A percentile compares a stretch with the other conserved stretches of the same genome.
Conservation (phyloP, 2,329 filamentous ascomycete species). For the Pseudogymnoascus sp. region DNA sequence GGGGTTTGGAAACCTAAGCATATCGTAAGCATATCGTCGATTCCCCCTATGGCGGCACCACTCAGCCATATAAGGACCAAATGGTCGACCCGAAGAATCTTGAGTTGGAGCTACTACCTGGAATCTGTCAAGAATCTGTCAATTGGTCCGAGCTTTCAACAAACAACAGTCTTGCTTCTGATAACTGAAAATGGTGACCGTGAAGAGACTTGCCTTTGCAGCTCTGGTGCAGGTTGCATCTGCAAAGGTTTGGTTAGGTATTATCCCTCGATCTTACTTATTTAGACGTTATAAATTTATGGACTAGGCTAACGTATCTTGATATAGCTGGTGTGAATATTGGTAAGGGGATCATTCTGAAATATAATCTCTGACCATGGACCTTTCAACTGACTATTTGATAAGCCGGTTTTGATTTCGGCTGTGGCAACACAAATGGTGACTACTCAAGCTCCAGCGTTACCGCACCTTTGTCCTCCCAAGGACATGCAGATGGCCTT, state of each 20-base stretch:
- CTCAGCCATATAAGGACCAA: not conserved
- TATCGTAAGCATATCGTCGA: not conserved
- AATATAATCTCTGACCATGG: too few species aligned
- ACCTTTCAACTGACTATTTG: not conserved
- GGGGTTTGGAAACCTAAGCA: not conserved
- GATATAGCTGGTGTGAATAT: not conserved
- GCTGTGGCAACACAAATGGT: slow-evolving; percentile 33
- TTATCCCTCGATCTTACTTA: not conserved
- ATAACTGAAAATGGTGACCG: slow-evolving; percentile 6
- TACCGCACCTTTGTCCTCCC: slow-evolving; percentile 13
- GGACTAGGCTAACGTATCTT: not conserved
- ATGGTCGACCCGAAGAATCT: not conserved
- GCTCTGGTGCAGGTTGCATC: slow-evolving; percentile 11
- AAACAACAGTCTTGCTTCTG: not conserved
- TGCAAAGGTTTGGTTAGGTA: not conserved
- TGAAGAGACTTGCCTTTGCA: slow-evolving; percentile 11
- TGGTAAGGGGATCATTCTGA: not conserved
- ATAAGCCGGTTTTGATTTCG: slow-evolving; percentile 37
- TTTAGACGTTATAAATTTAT: not conserved
- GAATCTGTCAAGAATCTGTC: not conserved
- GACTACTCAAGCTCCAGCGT: slow-evolving; percentile 16
- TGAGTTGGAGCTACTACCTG: not conserved
- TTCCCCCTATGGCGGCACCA: too few species aligned
- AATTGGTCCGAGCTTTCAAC: not conserved
- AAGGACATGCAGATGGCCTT: slow-evolving; percentile 17